These are phyloP conservation scores for Neonectria hederae DNA, from an alignment of 2,329 filamentous ascomycete genomes.

Conservation along the genomic window DNA sequence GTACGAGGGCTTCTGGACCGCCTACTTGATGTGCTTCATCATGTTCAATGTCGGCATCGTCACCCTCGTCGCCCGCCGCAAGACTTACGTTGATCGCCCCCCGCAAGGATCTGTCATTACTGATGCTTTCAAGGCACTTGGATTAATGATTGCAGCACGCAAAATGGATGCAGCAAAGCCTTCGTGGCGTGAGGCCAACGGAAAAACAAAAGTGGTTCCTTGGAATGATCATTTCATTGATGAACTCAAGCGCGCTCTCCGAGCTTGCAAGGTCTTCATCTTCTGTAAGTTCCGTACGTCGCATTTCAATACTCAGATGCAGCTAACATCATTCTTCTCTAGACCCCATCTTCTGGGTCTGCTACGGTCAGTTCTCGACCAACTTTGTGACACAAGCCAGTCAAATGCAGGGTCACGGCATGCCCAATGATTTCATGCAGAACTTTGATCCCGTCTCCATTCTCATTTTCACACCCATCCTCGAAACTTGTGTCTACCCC, in stretches of 20 bases:
- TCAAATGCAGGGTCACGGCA: slow-evolving; percentile 67
- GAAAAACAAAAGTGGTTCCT: slow-evolving; percentile 53
- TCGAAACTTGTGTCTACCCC: slow-evolving; percentile 71
- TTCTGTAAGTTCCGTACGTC: slow-evolving; percentile 54
- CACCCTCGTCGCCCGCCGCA: slow-evolving; percentile 59
- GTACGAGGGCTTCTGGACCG: slow-evolving; percentile 73
- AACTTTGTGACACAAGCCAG: slow-evolving; percentile 72
- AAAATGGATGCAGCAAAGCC: slow-evolving; percentile 72
- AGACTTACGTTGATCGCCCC: slow-evolving; percentile 61
- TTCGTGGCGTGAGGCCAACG: slow-evolving; percentile 66
- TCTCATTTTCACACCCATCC: slow-evolving; percentile 72
- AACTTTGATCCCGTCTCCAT: slow-evolving; percentile 75
- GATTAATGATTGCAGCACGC: slow-evolving; percentile 52
- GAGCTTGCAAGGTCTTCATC: slow-evolving; percentile 77
- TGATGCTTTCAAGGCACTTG: slow-evolving; percentile 65
- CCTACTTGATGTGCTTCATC: slow-evolving; percentile 65
- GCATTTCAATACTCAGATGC: no score
- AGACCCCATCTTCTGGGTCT: slow-evolving; percentile 72
- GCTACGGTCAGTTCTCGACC: slow-evolving; percentile 73
- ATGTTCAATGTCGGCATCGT: slow-evolving; percentile 70
- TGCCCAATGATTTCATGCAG: slow-evolving; percentile 76
- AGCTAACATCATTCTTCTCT: slow-evolving; percentile 9
- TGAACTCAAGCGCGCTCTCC: slow-evolving; percentile 70
- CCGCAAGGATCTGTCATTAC: slow-evolving; percentile 71
- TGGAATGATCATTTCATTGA: slow-evolving; percentile 79